phyloP scores from a whole-genome alignment of 2,329 filamentous ascomycete genomes.

The Blastomyces gilchristii region DNA sequence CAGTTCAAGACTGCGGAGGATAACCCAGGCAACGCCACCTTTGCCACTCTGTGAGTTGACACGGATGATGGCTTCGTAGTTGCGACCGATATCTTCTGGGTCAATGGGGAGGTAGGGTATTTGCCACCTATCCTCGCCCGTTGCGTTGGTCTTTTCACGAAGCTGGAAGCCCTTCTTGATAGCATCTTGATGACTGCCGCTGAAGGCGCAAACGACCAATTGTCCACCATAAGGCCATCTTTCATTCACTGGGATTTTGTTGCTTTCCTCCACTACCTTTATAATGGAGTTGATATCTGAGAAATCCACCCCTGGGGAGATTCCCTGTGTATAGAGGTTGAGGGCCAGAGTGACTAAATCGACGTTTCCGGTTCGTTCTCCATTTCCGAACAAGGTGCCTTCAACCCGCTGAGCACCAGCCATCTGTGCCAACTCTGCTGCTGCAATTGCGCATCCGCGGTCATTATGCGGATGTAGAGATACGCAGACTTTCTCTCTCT shows the following conservation, averaged over 20 bases:
- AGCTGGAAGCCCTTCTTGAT: slow-evolving; percentile 76
- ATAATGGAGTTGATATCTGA: slow-evolving; percentile 80
- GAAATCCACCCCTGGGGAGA: slow-evolving; percentile 78
- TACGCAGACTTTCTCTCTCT: slow-evolving; percentile 78
- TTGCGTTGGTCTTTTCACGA: slow-evolving; percentile 51
- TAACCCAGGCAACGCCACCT: slow-evolving; percentile 88
- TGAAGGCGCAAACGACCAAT: slow-evolving; percentile 86
- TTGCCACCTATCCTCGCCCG: slow-evolving; percentile 62
- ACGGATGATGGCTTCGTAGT: slow-evolving; percentile 95
- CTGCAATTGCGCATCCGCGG: slow-evolving; percentile 77
- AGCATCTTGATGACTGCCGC: slow-evolving; percentile 85
- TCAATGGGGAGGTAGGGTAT: slow-evolving; percentile 90
- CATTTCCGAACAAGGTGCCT: slow-evolving; percentile 88
- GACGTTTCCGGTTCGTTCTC: slow-evolving; percentile 90
- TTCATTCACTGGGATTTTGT: slow-evolving; percentile 87
- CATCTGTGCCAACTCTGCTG: slow-evolving; percentile 90
- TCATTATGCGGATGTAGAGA: slow-evolving; percentile 94
- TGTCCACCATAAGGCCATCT: slow-evolving; percentile 84
- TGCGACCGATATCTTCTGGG: slow-evolving; percentile 84
- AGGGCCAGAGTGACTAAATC: slow-evolving; percentile 86
- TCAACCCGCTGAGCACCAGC: slow-evolving; percentile 90
- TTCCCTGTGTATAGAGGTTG: slow-evolving; percentile 90
- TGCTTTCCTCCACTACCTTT: slow-evolving; percentile 80
- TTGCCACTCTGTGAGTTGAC: slow-evolving; percentile 97
- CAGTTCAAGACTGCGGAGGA: slow-evolving; percentile 76